Conservation (phyloP, 257 asterid genomes). For the Solanum chmielewskii region DNA sequence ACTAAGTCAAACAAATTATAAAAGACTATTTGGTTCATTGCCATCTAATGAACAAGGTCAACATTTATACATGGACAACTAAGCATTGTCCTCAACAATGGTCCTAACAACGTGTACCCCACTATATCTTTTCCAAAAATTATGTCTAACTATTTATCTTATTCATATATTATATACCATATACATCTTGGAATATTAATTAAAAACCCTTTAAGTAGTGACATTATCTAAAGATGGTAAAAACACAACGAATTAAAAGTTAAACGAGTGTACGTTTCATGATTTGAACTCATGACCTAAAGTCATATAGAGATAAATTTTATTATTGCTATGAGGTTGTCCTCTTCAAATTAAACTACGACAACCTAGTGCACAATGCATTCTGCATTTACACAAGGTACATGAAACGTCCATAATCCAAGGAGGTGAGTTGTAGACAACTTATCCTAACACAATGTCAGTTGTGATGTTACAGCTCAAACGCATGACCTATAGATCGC, state of each 20-base stretch:
- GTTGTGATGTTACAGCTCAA: neutral
- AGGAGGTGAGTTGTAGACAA: neutral
- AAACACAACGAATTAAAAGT: neutral
- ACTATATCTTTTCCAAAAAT: neutral
- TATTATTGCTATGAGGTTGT: neutral
- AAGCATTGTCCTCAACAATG: neutral
- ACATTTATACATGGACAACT: neutral
- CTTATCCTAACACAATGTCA: neutral
- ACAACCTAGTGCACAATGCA: neutral
- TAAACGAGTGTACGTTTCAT: no score
- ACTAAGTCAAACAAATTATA: neutral
- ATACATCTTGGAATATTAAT: neutral
- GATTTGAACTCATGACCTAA: fast-evolving
- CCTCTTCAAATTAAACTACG: neutral
- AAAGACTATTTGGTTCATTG: neutral
- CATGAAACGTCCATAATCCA: neutral
- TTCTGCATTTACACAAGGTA: neutral
- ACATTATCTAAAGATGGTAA: neutral
- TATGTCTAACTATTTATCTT: slow-evolving; percentile 1
- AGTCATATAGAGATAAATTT: neutral
- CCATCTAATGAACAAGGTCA: neutral
- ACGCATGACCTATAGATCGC: neutral
- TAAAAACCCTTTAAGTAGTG: neutral
- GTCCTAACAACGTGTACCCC: slow-evolving; percentile 16
- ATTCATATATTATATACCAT: neutral